Evolutionary conservation across 495 filamentous ascomycete genomes (phyloP), one percentile per base, ranked within the genome.

Genomic region (Lasiosphaeria ovina): DNA sequence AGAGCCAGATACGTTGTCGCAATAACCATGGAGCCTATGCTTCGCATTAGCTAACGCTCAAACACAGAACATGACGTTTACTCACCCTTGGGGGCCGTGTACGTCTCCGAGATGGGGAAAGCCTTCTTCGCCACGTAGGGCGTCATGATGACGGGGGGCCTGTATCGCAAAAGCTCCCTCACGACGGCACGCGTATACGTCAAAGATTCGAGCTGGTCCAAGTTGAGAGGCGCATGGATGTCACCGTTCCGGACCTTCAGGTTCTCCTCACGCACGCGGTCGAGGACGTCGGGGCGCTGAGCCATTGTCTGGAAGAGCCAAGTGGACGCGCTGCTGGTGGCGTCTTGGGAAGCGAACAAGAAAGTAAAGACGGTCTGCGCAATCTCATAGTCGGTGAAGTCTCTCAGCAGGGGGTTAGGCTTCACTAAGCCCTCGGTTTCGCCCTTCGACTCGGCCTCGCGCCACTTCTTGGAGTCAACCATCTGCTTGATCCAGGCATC

Each of bases 101-200:
- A 95, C 16, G 81, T 87, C 50, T 90, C 85, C 52, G 88, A 90
- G 73, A 98, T 89, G 56, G 93, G 92, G 86, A 98, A 98, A 51
- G 86, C 79, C 78, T 96, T 96, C 88, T 98, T 98, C 67, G 85
- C 90, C 55, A 95, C 72, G 72, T 98, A 98, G 40, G 94, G 94
- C 51, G 97, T 91, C 94, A 98, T 98, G 77, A 97, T 83, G 65
- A 98, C 94, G 59, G 94, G 94, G 48, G 94, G 95, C 50, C 95
- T 89, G 80, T 97, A 98, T 64, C 94, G 89, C 47, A 98, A 85
- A 40, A 89, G 88, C 79, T 98, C 94, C 69, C 94, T 91, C 58
- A 98, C 89, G 53, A 96, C 89, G 45, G 92, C 94, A 55, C 91
- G 90, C 35, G 94, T 98, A 68, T 94, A 98, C 6, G 86, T 81